A percentile compares a stretch with the other conserved stretches of the same genome.
Conservation (phyloP, 495 filamentous ascomycete genomes). For the Xylaria flabelliformis region DNA sequence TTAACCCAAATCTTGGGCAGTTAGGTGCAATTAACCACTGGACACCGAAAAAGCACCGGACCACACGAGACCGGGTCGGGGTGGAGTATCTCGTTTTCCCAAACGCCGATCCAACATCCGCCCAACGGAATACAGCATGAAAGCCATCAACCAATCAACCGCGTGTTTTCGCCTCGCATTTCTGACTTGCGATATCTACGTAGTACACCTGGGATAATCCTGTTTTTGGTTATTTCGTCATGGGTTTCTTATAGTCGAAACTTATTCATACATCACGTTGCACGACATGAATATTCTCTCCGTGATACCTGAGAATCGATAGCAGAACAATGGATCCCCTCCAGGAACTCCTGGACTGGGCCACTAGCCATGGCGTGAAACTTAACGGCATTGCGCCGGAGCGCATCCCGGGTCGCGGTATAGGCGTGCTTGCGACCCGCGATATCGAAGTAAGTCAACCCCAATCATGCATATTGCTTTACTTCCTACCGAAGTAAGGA, state of each 20-base stretch:
- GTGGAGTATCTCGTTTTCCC: constrained; percentile 24
- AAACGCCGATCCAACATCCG: constrained; percentile 28
- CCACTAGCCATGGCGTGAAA: constrained; percentile 61
- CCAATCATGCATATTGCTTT: background rate
- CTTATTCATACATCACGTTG: background rate
- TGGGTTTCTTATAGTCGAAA: background rate
- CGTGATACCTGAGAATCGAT: background rate
- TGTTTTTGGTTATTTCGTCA: background rate
- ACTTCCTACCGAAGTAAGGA: background rate
- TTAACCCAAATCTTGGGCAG: background rate
- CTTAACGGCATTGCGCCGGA: constrained; percentile 65
- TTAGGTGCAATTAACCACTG: background rate
- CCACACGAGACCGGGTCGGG: constrained; percentile 3
- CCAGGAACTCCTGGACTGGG: constrained; percentile 67
- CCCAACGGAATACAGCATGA: constrained; percentile 29
- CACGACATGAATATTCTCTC: background rate
- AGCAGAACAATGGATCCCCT: constrained; percentile 38
- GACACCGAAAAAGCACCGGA: constrained; percentile 3
- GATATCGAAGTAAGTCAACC: constrained; percentile 61
- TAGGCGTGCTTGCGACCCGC: constrained; percentile 75
- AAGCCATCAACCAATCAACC: constrained; percentile 7
- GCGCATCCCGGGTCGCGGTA: constrained; percentile 67
- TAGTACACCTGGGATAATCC: background rate
- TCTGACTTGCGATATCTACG: background rate
- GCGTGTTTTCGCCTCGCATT: background rate